Conservation (phyloP, 306 rosid genomes). For the Inga leiocalycina region DNA sequence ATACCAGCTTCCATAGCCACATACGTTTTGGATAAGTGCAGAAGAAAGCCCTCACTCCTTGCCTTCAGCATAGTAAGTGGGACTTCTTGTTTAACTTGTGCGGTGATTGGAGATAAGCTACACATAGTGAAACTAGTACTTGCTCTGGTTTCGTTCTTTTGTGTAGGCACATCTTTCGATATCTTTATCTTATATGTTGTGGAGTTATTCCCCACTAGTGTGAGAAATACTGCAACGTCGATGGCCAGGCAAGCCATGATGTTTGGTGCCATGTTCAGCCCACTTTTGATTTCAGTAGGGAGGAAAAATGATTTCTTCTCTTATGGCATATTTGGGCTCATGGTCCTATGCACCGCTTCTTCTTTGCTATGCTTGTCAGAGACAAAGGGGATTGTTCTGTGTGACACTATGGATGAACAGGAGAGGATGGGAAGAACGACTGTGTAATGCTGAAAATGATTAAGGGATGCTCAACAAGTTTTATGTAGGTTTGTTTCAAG, state of each 20-base stretch:
- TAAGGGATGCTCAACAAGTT: neutral
- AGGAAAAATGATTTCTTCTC: slow-evolving; percentile 31
- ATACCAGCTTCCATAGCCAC: slow-evolving; percentile 16
- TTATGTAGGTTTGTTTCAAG: neutral
- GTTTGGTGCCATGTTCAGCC: slow-evolving; percentile 34
- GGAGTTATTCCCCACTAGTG: too few relatives aligned
- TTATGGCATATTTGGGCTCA: slow-evolving; percentile 32
- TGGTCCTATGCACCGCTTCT: slow-evolving; percentile 19
- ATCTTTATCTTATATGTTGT: slow-evolving; percentile 38
- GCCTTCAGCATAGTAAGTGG: neutral
- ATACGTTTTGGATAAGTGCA: neutral
- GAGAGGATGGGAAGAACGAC: slow-evolving; percentile 1
- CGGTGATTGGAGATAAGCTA: neutral
- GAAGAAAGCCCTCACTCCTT: neutral
- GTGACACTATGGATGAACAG: slow-evolving; percentile 40
- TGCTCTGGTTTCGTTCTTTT: slow-evolving; percentile 34
- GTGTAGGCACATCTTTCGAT: slow-evolving; percentile 3
- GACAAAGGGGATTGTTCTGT: slow-evolving; percentile 19
- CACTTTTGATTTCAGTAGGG: slow-evolving; percentile 35
- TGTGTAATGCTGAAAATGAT: neutral
- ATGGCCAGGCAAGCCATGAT: slow-evolving; percentile 42
- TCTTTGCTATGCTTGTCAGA: slow-evolving; percentile 30
- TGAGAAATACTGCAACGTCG: neutral
- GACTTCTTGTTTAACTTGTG: slow-evolving; percentile 9
- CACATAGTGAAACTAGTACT: neutral